Conservation (phyloP, 768 basidiomycete species). For the Hericium coralloides region DNA sequence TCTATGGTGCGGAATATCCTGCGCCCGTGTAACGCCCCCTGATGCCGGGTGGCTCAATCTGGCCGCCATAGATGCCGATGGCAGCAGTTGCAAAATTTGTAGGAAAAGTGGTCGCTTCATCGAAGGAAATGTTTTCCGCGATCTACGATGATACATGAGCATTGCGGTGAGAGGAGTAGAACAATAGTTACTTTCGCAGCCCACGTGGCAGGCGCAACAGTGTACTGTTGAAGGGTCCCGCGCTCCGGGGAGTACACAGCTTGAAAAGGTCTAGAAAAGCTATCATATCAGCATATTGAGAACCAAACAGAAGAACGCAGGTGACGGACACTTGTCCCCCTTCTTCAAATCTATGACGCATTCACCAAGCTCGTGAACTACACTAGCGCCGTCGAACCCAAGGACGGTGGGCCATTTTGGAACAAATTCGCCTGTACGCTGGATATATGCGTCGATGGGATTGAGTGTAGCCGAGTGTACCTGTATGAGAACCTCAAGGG, state of each 20-base stretch:
- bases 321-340: not conserved
- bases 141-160: no score
- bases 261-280: not conserved
- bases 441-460: not conserved
- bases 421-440: conserved; percentile 2
- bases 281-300: no score
- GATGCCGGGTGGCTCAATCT: not conserved
- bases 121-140: conserved; percentile 13
- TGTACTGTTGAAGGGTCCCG: conserved; percentile 11
- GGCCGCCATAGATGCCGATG: conserved; percentile 13
- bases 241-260: not conserved
- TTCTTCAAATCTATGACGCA: not conserved
- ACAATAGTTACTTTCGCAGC: conserved; percentile 12
- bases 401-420: conserved; percentile 9
- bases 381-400: conserved; percentile 6
- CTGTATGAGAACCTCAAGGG: conserved; percentile 8
- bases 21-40: not conserved
- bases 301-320: not conserved
- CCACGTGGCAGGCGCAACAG: conserved; percentile 5
- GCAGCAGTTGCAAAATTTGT: conserved; percentile 17
- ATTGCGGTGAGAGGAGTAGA: no score
- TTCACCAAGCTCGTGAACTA: not conserved
- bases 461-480: conserved; percentile 1
- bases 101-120: conserved; percentile 17
- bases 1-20: conserved; percentile 4